phyloP scores from a whole-genome alignment of 225 moss, liverwort and hornwort species.

The Bryoerythrophyllum caledonicum region DNA sequence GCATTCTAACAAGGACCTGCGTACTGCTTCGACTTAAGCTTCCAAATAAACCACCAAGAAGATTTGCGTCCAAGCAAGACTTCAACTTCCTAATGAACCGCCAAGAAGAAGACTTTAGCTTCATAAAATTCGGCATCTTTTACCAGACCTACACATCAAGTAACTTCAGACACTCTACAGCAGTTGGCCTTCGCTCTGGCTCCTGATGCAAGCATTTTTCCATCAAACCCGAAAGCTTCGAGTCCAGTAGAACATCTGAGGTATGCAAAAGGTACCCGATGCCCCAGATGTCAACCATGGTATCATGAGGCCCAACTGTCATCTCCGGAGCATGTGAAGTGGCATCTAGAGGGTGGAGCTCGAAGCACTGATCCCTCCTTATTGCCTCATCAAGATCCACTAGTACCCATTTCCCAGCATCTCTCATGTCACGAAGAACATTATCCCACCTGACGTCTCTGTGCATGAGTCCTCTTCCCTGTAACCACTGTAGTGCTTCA shows the following conservation, averaged over 20 bases:
- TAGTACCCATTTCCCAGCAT: background rate
- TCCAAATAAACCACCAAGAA: background rate
- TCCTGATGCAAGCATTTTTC: background rate
- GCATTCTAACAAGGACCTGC: no score
- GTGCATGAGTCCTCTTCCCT: background rate
- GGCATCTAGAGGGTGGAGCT: background rate
- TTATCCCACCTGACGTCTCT: background rate
- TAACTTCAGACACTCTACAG: background rate
- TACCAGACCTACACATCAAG: background rate
- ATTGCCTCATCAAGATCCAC: background rate
- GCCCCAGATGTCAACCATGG: constrained; percentile 3
- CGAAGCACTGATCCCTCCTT: background rate
- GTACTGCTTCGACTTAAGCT: no score
- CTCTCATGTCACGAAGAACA: background rate
- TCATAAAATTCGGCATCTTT: background rate
- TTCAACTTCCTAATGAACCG: background rate
- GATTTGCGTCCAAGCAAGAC: background rate
- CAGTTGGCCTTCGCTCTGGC: background rate
- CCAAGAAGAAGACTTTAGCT: background rate
- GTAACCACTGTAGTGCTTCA: background rate
- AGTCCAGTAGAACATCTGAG: background rate
- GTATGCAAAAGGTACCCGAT: background rate
- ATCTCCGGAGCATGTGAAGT: background rate
- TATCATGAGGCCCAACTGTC: background rate
- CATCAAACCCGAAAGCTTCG: background rate